Base-by-base conservation (phyloP, 2,329 filamentous ascomycete genomes). In the Pseudocercospora cruenta region DNA sequence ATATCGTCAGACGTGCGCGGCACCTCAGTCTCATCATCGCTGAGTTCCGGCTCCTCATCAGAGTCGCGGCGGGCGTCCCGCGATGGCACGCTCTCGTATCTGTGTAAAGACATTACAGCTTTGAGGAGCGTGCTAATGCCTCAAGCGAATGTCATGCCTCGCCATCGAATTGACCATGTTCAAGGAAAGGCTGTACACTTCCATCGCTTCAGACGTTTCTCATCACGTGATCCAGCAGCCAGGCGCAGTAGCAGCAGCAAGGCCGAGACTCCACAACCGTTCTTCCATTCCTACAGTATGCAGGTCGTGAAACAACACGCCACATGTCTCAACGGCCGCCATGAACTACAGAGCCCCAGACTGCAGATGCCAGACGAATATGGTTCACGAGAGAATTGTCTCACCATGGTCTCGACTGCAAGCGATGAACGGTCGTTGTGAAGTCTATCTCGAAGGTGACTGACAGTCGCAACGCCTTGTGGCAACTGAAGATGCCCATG, bases 1-100 rank as follows among this genome's bases (percentile, higher is more conserved):
- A 78, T 61, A 28, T 81, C 80, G 19, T 59, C 59, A 31, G 64
- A 68, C 28, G 60, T 51, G 31, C 66, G 45, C 10, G 24, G 19
- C 39, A 55, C 14, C n/a, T 31, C 63, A 10, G 55, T 53, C 54
- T 60, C 60, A n/a, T 66, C 45, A 33, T 24, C 39, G 33, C 39
- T 58, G 24, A 21, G 10, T 14, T 61, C 51, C 16, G 31, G 36
- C 12, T 62, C 64, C 28, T 28, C 51, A 8, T 68, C 60, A 10
- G 66, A 61, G 26, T 63, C 63, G 33, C 45, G n/a, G 7, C 36
- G n/a, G 51, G 26, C 28, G 10, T 45, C 49, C 22, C 45, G 26
- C 45, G 28, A 36, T 31, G 21, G 31, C 24, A 55, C 51, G 12
- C 16, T 31, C 22, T 26, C 51, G 26, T 55, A 55, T 26, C 9